Base-by-base conservation (phyloP, 2,329 filamentous ascomycete genomes). In the Colletotrichum higginsianum region DNA sequence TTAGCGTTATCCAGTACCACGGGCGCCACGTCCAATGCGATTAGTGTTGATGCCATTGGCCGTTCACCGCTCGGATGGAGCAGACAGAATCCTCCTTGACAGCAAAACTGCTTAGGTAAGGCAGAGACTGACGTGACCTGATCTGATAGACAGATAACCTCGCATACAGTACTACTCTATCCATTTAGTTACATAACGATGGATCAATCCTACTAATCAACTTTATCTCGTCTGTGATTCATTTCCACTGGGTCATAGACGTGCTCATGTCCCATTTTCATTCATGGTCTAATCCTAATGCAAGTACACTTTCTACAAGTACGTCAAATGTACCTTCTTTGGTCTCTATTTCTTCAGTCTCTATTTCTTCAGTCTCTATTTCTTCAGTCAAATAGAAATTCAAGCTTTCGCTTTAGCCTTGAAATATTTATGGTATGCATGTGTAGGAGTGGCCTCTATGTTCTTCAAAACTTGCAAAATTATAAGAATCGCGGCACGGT, bases 1-100 rank as follows among this genome's bases (percentile, higher is more conserved):
- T 68, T 72, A 72, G 69, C 69, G 69, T 61, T 68, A 69, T 72
- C 65, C 58, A 57, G 69, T 21, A 60, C 60, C 60, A 64, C 60
- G 65, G 67, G 15, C 42, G 65, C 65, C 66, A 68, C 60, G 65
- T 55, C 69, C 58, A 21, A 26, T 44, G 60, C 46, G n/a, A 60
- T 58, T 69, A 60, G 53, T 64, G 66, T 55, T 53, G 60, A 56
- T 69, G 12, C 42, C 52, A 72, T 72, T 72, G 69, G 69, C 38
- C 52, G 12, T 38, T 35, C 15, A 47, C 47, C 69, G 47, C 66
- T 60, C 30, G 53, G 60, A 72, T 72, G 65, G 52, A 63, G 58
- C n/a, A 63, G 46, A 16, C 9, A 62, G 23, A 52, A 26, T 18
- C 30, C 60, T 42, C 55, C 35, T 52, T 9, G 15, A n/a, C 38